These are phyloP conservation scores for Leccinum disarticulatum DNA, from an alignment of 768 basidiomycete species.

Conservation along the genomic window DNA sequence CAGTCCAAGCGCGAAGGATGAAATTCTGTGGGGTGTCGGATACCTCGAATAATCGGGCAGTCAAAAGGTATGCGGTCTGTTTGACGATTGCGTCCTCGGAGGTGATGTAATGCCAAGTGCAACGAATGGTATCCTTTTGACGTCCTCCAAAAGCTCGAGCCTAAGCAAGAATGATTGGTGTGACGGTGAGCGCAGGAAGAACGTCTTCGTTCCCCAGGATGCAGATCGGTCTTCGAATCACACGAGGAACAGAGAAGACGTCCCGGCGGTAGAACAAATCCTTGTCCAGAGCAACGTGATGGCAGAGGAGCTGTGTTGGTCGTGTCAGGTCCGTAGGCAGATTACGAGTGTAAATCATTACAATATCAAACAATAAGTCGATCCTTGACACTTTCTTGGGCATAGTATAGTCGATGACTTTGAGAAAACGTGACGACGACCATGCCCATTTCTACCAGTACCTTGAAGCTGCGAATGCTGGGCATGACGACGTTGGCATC, in stretches of 20 bases:
- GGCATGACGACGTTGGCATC: no score
- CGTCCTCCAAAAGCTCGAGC: slow-evolving; percentile 77
- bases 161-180: slow-evolving; percentile 81
- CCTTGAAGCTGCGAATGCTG: no score
- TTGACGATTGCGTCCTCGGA: slow-evolving; percentile 89
- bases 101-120: slow-evolving; percentile 86
- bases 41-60: slow-evolving; percentile 87
- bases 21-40: slow-evolving; percentile 92
- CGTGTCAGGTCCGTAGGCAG: slow-evolving; percentile 79
- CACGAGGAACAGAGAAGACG: slow-evolving; percentile 79
- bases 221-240: slow-evolving; percentile 72
- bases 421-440: no score
- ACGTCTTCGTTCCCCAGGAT: slow-evolving; percentile 75
- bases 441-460: no score
- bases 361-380: slow-evolving; percentile 86
- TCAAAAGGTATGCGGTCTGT: slow-evolving; percentile 87
- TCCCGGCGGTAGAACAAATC: slow-evolving; percentile 75
- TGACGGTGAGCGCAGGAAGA: slow-evolving; percentile 78
- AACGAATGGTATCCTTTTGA: slow-evolving; percentile 91
- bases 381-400: slow-evolving; percentile 73
- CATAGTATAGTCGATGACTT: slow-evolving; percentile 13
- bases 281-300: slow-evolving; percentile 74
- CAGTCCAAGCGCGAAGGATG: slow-evolving; percentile 86
- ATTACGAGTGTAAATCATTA: slow-evolving; percentile 75
- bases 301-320: slow-evolving; percentile 81